Conservation (phyloP, 176 grass and related monocot genomes). For the Coix lacrymajobi region DNA sequence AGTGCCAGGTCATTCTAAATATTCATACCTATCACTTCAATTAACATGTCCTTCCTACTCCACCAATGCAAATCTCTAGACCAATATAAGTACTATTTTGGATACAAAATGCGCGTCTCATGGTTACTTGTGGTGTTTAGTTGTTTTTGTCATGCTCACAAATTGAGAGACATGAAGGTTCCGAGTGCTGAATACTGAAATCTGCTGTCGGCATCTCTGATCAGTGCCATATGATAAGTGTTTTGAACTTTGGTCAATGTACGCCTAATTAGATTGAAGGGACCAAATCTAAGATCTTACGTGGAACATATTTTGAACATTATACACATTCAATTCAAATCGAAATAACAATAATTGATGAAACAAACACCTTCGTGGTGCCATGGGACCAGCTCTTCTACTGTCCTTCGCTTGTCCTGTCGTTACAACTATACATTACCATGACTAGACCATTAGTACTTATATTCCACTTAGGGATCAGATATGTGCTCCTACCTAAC, state of each 20-base stretch:
- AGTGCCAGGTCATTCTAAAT: slow-evolving; percentile 33
- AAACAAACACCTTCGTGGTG: neutral
- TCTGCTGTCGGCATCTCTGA: neutral
- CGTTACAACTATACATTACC: neutral
- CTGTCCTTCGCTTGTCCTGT: neutral
- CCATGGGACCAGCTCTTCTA: neutral
- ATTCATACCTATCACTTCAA: slow-evolving; percentile 10
- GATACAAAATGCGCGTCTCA: neutral
- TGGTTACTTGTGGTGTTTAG: neutral
- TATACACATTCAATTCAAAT: neutral
- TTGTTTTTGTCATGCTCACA: neutral
- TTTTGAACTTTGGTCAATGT: neutral
- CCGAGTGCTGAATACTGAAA: neutral
- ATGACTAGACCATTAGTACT: neutral
- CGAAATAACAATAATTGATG: neutral
- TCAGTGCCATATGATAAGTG: neutral
- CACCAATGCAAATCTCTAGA: neutral
- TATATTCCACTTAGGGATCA: neutral
- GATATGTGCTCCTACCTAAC: neutral
- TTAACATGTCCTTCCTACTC: neutral
- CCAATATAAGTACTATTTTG: neutral
- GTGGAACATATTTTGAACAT: neutral
- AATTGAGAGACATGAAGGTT: neutral
- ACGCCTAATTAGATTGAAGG: neutral
- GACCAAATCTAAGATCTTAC: neutral